phyloP scores from a whole-genome alignment of 495 filamentous ascomycete species.

The Aspergillus sclerotioniger region DNA sequence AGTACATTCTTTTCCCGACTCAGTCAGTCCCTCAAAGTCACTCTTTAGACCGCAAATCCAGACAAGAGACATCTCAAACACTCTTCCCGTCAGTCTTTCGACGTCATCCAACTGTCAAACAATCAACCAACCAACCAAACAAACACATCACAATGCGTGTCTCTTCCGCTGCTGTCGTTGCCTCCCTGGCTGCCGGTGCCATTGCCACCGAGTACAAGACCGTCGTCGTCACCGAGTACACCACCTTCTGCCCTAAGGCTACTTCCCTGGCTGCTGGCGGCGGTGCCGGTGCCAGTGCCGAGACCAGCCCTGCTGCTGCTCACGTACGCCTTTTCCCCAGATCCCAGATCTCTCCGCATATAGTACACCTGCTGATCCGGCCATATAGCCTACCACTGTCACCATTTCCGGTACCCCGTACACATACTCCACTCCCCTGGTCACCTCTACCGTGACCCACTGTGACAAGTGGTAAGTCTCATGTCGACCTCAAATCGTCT shows the following conservation, averaged over 20 bases:
- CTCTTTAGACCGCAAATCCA: conserved; percentile 3
- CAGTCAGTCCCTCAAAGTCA: conserved; percentile 17
- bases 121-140: conserved; percentile 9
- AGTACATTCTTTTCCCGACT: conserved; percentile 52
- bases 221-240: conserved; percentile 74
- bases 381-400: conserved; percentile 33
- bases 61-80: neutral
- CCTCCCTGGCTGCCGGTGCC: conserved; percentile 57
- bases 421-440: conserved; percentile 70
- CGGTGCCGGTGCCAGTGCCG: conserved; percentile 18
- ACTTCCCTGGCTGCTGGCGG: conserved; percentile 66
- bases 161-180: conserved; percentile 70
- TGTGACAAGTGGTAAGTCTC: conserved; percentile 62
- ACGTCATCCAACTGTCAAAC: conserved; percentile 19
- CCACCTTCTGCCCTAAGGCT: conserved; percentile 81
- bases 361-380: neutral
- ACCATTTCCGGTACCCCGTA: conserved; percentile 62
- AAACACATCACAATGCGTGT: conserved; percentile 73
- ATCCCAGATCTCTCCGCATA: no score
- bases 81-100: conserved; percentile 10
- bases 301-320: conserved; percentile 79
- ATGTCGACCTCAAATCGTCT: conserved; percentile 9
- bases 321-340: conserved; percentile 27
- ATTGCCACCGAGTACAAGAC: conserved; percentile 59
- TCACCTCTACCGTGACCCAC: conserved; percentile 59